These are phyloP conservation scores for Oryza officinalis DNA, from an alignment of 176 grass and related monocot genomes.

Conservation along the genomic window DNA sequence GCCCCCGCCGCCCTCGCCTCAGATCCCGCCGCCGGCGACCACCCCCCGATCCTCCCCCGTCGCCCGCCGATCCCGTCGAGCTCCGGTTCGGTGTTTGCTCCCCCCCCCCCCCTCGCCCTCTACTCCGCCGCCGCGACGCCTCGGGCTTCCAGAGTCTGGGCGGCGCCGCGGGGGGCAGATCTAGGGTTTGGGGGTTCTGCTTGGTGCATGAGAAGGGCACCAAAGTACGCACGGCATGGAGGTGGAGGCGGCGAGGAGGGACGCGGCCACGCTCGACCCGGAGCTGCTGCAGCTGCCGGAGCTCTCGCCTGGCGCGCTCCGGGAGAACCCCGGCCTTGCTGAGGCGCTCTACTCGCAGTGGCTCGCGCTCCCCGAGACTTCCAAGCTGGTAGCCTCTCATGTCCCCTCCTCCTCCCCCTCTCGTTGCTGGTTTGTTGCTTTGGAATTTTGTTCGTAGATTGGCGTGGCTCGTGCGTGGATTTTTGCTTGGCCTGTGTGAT, in stretches of 20 bases:
- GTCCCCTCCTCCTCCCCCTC: not conserved
- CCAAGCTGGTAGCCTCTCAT: slow-evolving; percentile 76
- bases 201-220: slow-evolving; percentile 79
- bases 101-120: too few species aligned
- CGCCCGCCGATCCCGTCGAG: slow-evolving; percentile 24
- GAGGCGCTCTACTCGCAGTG: slow-evolving; percentile 86
- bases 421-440: not conserved
- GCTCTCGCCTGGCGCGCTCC: slow-evolving; percentile 69
- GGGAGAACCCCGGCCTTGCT: slow-evolving; percentile 64
- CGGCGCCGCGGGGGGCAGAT: slow-evolving; percentile 39
- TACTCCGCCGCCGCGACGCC: not conserved
- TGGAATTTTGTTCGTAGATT: slow-evolving; percentile 30
- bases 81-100: slow-evolving; percentile 14
- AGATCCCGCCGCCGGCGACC: slow-evolving; percentile 42
- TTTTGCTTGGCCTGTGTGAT: slow-evolving; percentile 36
- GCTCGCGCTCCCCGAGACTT: slow-evolving; percentile 79
- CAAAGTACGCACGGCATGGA: slow-evolving; percentile 57
- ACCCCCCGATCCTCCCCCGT: slow-evolving; percentile 31
- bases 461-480: not conserved
- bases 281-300: slow-evolving; percentile 95
- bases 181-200: slow-evolving; percentile 41
- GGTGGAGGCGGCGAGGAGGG: slow-evolving; percentile 68
- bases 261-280: slow-evolving; percentile 82
- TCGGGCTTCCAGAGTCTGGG: slow-evolving; percentile 26
- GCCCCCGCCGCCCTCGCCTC: slow-evolving; percentile 11